Evolutionary conservation across 1,284 basidiomycete species (phyloP), one percentile per base, ranked within the genome.

Genomic region (Leccinum subrobustum): DNA sequence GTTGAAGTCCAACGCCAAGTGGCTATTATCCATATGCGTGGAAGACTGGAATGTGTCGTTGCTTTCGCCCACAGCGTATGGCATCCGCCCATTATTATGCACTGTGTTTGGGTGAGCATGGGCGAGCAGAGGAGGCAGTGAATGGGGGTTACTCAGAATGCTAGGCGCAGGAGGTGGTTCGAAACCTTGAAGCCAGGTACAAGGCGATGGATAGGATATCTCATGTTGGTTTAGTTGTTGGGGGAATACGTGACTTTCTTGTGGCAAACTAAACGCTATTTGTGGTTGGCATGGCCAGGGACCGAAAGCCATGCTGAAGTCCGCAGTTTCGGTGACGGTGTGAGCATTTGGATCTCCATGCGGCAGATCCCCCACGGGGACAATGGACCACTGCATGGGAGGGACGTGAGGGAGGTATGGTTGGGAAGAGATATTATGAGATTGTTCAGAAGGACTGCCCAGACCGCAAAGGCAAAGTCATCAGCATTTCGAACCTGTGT

Each of bases 401-500:
- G 20, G 44, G 44, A 20, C 12, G 6, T 47, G 20, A 20, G 44
- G 7, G 11, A 12, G 18, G 20, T 12, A 4, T 23, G 37, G 4
- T 16, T 44, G 14, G 18, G 14, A 1, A 37, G 33, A 33, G 6
- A 31, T 9, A 20, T 14, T 35, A 31, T 56, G 44, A 5, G 31
- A 12, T 8, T 47, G 54, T 39, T 56, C 35, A n/a, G 27, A 11
- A 20, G 33, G 44, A 37, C 66, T 67, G 31, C 48, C 11, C 16
- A 6, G 27, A 60, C 33, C 2, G 2, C 20, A 20, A 25, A 25
- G 7, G 42, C 6, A 8, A 1, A n/a, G 16, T 44, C 6, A 25
- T 68, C 47, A 70, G 44, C 11, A 33, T 52, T 27, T 20, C 37
- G 44, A 52, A 52, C 54, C 12, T 1, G 16, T 14, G 3, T 23